These are phyloP conservation scores for Cymbidium sinense DNA, from an alignment of 106 monocot species.

Conservation along the genomic window DNA sequence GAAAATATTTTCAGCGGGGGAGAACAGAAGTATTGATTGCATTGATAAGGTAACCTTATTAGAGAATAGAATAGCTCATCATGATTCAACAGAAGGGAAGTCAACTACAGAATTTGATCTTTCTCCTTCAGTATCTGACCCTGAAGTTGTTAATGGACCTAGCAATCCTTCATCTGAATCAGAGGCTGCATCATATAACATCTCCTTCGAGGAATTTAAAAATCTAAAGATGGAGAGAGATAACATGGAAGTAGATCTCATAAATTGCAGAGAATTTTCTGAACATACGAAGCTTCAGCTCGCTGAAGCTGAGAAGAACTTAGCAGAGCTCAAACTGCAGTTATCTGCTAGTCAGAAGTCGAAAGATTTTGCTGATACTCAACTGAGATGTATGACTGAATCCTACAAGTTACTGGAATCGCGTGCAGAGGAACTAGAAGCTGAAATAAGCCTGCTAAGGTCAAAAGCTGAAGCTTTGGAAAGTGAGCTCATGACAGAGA, in stretches of 20 bases:
- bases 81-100: constrained; percentile 27
- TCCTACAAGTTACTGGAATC: constrained; percentile 81
- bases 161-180: constrained; percentile 31
- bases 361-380: constrained; percentile 81
- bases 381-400: constrained; percentile 94
- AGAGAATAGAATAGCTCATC: constrained; percentile 53
- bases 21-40: constrained; percentile 46
- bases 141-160: constrained; percentile 34
- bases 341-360: constrained; percentile 64
- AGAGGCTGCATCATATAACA: constrained; percentile 17
- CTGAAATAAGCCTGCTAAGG: constrained; percentile 43
- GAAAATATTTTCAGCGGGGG: constrained; percentile 20
- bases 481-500: constrained; percentile 65
- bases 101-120: constrained; percentile 14
- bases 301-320: constrained; percentile 36
- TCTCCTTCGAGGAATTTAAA: constrained; percentile 52
- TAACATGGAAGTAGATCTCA: constrained; percentile 40
- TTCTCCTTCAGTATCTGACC: constrained; percentile 20
- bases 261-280: constrained; percentile 46
- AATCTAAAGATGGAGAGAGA: constrained; percentile 68
- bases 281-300: constrained; percentile 45
- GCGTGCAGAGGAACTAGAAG: constrained; percentile 43
- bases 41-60: constrained; percentile 80
- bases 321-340: constrained; percentile 41
- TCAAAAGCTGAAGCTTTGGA: constrained; percentile 43